Evolutionary conservation across 257 asterid genomes (phyloP), one percentile per base, ranked within the genome.

Genomic region (Plantago elongata): DNA sequence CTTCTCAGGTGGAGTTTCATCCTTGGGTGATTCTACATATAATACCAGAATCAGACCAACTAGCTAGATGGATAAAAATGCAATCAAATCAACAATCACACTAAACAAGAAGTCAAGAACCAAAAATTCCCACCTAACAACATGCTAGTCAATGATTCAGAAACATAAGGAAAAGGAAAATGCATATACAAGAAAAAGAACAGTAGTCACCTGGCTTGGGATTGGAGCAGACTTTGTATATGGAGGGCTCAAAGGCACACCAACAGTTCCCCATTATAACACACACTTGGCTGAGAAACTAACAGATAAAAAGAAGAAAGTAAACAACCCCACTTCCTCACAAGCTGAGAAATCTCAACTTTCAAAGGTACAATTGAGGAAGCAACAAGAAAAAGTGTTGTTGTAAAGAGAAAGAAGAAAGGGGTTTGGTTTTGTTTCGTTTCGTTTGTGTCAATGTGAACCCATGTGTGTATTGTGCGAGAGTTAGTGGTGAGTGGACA

Each of bases 241-340:
- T 61, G 42, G 86, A 75, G 61, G 84, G 78, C 18, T 71, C 76
- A 74, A 83, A 66, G 45, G 72, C 66, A 76, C 84, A 82, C 72
- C 78, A 84, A 70, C 92, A 84, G 74, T 89, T 89, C 27, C 91
- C 97, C 95, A 89, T 89, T 59, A 30, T 29, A 61, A 18, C 38
- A 3, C 11, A 27, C 6, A 50, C 16, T 2, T 13, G 9, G 54
- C 0, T n/a, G 14, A 10, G 40, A 1, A 34, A 34, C 40, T 34
- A 34, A 34, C 40, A 61, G 40, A 51, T 37, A 45, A 51, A 61
- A 51, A 61, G 52, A 55, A 73, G 61, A 63, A 62, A 17, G 40
- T 34, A 54, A 49, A 47, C 27, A 47, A 43, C 54, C 66, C 80
- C 82, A 63, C 77, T 68, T 45, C 16, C 40, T 22, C 27, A 22